Evolutionary conservation across 495 filamentous ascomycete species (phyloP).

Genomic region (Halenospora varia): DNA sequence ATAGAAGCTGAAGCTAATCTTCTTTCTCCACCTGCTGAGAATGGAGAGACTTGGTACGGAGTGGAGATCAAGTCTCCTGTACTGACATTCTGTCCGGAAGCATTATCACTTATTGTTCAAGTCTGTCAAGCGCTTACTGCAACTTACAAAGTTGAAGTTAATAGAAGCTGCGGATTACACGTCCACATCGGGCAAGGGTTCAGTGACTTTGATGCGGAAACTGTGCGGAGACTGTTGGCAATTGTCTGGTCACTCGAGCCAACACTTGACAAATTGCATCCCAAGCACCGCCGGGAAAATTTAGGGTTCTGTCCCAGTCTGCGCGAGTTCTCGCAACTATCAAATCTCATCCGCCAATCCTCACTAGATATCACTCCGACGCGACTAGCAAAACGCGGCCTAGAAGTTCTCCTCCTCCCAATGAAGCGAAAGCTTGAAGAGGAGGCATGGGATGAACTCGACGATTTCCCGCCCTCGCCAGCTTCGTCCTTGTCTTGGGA

Average conservation of each 20-base stretch:
- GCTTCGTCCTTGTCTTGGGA: background rate
- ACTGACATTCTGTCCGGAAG: background rate
- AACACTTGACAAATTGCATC: slow-evolving; percentile 29
- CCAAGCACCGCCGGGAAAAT: background rate
- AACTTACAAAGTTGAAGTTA: background rate
- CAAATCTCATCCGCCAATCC: background rate
- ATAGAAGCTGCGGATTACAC: background rate
- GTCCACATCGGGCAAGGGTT: slow-evolving; percentile 33
- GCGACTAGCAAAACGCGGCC: background rate
- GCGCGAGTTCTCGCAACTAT: background rate
- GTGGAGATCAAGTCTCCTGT: background rate
- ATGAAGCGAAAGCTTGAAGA: background rate
- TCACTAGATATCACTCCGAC: too few species aligned
- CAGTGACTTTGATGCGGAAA: slow-evolving; percentile 17
- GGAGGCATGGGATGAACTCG: background rate
- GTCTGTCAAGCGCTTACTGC: background rate
- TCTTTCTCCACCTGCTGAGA: background rate
- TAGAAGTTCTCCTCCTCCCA: background rate
- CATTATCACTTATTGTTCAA: background rate
- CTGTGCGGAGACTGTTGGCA: slow-evolving; percentile 27
- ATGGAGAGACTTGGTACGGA: background rate
- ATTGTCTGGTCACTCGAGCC: slow-evolving; percentile 32
- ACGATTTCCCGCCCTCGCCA: background rate
- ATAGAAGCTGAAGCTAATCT: background rate
- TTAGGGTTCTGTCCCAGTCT: background rate